These are phyloP conservation scores for Fusarium incarnatum DNA, from an alignment of 2,329 filamentous ascomycete species.

Conservation along the genomic window DNA sequence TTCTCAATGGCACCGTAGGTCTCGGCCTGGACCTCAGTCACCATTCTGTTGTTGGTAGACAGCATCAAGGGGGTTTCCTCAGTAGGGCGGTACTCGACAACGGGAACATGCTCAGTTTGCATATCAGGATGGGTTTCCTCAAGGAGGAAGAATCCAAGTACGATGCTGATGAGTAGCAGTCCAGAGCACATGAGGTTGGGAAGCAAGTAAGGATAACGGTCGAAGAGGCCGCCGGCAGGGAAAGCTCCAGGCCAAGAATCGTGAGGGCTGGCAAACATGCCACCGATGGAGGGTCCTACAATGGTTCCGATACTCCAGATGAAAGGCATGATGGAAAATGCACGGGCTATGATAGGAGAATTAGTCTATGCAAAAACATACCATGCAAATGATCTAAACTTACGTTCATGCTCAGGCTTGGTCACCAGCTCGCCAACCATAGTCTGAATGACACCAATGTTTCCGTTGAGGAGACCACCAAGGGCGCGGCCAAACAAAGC, in stretches of 20 bases:
- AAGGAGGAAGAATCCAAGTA: slow-evolving; percentile 82
- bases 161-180: slow-evolving; percentile 81
- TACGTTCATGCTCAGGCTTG: slow-evolving; percentile 86
- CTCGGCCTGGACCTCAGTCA: slow-evolving; percentile 78
- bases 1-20: slow-evolving; percentile 78
- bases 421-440: slow-evolving; percentile 92
- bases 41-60: slow-evolving; percentile 77
- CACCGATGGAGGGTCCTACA: slow-evolving; percentile 87
- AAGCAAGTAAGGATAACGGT: slow-evolving; percentile 84
- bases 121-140: slow-evolving; percentile 91
- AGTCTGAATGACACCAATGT: slow-evolving; percentile 90
- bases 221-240: slow-evolving; percentile 75
- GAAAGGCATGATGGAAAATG: slow-evolving; percentile 93
- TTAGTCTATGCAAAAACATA: slow-evolving; percentile 1
- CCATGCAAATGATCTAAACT: slow-evolving; percentile 53
- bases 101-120: slow-evolving; percentile 65
- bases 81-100: slow-evolving; percentile 63
- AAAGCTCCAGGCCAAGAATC: slow-evolving; percentile 79
- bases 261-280: slow-evolving; percentile 83
- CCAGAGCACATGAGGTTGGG: slow-evolving; percentile 87
- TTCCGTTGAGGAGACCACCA: slow-evolving; percentile 88
- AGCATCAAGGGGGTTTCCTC: slow-evolving; percentile 81
- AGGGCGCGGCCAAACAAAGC: slow-evolving; percentile 80
- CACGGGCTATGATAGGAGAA: slow-evolving; percentile 68
- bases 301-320: slow-evolving; percentile 94